phyloP scores from a whole-genome alignment of 768 basidiomycete species.

The Agaricus blazei region DNA sequence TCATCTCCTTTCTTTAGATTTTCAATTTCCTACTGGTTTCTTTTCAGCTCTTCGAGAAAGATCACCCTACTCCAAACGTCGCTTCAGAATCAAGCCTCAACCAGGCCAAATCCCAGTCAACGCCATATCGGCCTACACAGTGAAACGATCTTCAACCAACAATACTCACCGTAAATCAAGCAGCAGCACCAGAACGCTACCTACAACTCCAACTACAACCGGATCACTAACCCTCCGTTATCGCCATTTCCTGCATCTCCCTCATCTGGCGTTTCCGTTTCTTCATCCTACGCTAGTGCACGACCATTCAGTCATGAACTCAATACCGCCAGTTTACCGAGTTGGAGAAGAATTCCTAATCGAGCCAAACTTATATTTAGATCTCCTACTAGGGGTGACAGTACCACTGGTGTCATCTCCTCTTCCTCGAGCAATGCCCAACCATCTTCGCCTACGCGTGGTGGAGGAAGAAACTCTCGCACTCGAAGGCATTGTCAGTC shows the following conservation, averaged over 20 bases:
- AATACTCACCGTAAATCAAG: background rate
- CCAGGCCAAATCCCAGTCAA: background rate
- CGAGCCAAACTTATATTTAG: constrained; percentile 1
- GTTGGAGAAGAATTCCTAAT: background rate
- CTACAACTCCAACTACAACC: background rate
- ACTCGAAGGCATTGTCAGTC: background rate
- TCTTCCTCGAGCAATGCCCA: background rate
- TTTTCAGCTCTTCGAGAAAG: background rate
- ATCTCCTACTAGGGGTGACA: background rate
- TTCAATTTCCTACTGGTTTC: background rate
- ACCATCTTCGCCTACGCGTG: no score
- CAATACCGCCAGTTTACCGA: background rate
- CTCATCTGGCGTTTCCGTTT: background rate
- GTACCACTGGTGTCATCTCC: background rate
- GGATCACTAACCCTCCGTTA: background rate
- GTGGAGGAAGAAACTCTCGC: no score
- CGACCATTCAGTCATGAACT: background rate
- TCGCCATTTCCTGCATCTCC: background rate
- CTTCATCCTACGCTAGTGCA: background rate
- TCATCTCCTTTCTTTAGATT: background rate
- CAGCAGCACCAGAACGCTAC: background rate
- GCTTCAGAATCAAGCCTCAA: background rate
- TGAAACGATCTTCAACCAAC: background rate
- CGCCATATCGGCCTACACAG: background rate
- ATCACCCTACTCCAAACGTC: background rate